A percentile compares a stretch with the other conserved stretches of the same genome.
Evolutionary conservation across 805 yeast genomes (phyloP).

Genomic region (Metschnikowia similis): DNA sequence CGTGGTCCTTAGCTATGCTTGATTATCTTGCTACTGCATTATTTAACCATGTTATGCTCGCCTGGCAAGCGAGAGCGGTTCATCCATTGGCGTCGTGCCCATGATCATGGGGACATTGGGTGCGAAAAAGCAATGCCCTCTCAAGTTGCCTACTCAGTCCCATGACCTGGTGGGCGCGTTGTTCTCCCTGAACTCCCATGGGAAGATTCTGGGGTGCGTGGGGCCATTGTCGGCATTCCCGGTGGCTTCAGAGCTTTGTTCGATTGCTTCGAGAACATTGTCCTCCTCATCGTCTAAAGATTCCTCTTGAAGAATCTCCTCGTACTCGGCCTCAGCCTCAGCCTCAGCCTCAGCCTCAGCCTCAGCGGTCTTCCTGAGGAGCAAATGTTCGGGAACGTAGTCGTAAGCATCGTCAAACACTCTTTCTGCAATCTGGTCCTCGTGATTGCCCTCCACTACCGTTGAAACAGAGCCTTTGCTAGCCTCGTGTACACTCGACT

Average conservation of each 20-base stretch:
- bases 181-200: slow-evolving; percentile 31
- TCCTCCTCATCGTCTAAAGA: slow-evolving; percentile 4
- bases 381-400: slow-evolving; percentile 27
- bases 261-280: neutral
- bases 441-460: slow-evolving; percentile 10
- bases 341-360: slow-evolving; percentile 1
- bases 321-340: too few species aligned
- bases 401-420: slow-evolving; percentile 26
- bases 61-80: neutral
- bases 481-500: neutral
- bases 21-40: neutral
- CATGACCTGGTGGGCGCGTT: slow-evolving; percentile 25
- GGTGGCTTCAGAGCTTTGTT: neutral
- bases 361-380: slow-evolving; percentile 6
- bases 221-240: neutral
- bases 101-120: neutral
- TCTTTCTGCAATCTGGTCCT: slow-evolving; percentile 24
- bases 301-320: slow-evolving; percentile 7
- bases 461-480: neutral
- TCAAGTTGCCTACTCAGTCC: slow-evolving; percentile 10
- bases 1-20: neutral
- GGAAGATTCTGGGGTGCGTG: slow-evolving; percentile 25
- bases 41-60: neutral
- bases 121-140: slow-evolving; percentile 2
- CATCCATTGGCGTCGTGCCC: neutral